Conservation (phyloP, 495 filamentous ascomycete genomes). For the Aspergillus diversus region DNA sequence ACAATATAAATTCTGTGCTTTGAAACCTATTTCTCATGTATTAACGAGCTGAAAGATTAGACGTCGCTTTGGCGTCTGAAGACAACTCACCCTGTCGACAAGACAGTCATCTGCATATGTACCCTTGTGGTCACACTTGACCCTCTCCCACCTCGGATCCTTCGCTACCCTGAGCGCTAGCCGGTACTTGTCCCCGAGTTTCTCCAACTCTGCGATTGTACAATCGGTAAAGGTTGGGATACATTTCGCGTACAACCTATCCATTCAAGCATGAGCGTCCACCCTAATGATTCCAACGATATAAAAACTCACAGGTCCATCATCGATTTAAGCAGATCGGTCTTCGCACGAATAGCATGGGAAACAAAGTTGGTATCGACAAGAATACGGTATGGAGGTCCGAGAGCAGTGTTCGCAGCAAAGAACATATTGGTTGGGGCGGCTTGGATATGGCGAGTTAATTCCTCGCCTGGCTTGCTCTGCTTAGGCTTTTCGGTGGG, state of each 20-base stretch:
- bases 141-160: constrained; percentile 83
- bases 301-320: constrained; percentile 65
- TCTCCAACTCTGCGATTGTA: constrained; percentile 78
- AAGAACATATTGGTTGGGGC: constrained; percentile 91
- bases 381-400: constrained; percentile 85
- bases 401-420: constrained; percentile 86
- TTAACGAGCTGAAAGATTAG: constrained; percentile 29
- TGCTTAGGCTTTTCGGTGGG: constrained; percentile 39
- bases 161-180: constrained; percentile 89
- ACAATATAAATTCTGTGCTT: constrained; percentile 85
- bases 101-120: constrained; percentile 96
- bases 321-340: constrained; percentile 82
- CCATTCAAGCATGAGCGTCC: constrained; percentile 66
- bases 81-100: constrained; percentile 73
- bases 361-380: constrained; percentile 91
- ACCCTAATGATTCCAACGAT: constrained; percentile 47
- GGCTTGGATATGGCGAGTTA: constrained; percentile 58
- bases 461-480: constrained; percentile 48
- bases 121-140: constrained; percentile 87
- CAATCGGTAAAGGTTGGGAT: constrained; percentile 56
- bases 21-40: constrained; percentile 25
- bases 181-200: constrained; percentile 85
- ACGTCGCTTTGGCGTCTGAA: no score
- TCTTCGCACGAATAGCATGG: constrained; percentile 87
- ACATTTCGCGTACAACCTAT: constrained; percentile 56